Conservation (phyloP, 1,284 basidiomycete species). For the Irpex sp. region DNA sequence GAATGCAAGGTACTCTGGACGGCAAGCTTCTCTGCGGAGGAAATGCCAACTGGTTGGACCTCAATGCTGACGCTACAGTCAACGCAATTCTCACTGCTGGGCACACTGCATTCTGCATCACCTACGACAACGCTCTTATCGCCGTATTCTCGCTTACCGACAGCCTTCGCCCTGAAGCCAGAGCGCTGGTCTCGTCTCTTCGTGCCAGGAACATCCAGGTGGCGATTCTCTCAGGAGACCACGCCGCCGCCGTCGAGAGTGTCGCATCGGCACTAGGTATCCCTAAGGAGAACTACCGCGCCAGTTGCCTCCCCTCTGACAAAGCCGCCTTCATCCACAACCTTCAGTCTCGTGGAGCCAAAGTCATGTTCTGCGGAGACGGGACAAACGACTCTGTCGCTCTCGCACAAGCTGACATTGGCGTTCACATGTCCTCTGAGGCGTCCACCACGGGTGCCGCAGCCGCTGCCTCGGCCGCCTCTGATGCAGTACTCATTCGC, state of each 20-base stretch:
- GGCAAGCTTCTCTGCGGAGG: constrained; percentile 32
- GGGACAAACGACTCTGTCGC: constrained; percentile 54
- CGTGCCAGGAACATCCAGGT: constrained; percentile 34
- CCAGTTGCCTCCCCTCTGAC: constrained; percentile 45
- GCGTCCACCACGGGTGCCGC: constrained; percentile 18
- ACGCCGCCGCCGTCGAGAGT: constrained; percentile 43
- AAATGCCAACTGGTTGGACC: constrained; percentile 29
- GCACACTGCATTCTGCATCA: constrained; percentile 35
- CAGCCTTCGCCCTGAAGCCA: constrained; percentile 41
- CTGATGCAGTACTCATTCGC: constrained; percentile 45
- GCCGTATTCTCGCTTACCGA: constrained; percentile 48
- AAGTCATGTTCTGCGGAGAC: constrained; percentile 31
- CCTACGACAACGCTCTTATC: constrained; percentile 26
- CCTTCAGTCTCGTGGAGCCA: constrained; percentile 25
- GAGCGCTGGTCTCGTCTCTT: constrained; percentile 36
- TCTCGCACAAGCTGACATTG: constrained; percentile 48
- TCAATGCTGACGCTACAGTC: constrained; percentile 22
- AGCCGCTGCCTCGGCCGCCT: constrained; percentile 37
- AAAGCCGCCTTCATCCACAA: constrained; percentile 44
- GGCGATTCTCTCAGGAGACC: constrained; percentile 55
- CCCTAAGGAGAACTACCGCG: constrained; percentile 36
- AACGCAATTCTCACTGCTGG: constrained; percentile 22
- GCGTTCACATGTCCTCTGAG: constrained; percentile 42
- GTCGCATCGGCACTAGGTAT: constrained; percentile 42
- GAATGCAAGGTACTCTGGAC: constrained; percentile 28